These are phyloP conservation scores for Gastrolobium villosum DNA, from an alignment of 306 rosid genomes.

Conservation along the genomic window DNA sequence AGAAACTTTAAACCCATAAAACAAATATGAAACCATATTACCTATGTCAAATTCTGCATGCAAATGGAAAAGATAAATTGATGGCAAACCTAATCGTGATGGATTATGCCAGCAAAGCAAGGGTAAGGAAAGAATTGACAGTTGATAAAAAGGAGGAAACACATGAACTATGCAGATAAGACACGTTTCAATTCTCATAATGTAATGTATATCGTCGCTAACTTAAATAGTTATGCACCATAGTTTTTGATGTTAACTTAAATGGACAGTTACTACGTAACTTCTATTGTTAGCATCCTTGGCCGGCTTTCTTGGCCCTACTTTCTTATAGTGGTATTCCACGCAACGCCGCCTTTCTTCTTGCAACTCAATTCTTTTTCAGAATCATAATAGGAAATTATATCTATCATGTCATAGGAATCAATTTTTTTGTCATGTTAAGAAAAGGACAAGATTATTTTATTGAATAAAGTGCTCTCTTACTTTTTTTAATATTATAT, in stretches of 20 bases:
- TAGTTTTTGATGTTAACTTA: slow-evolving; percentile 43
- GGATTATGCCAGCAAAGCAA: slow-evolving; percentile 35
- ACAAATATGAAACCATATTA: background rate
- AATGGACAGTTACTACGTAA: slow-evolving; percentile 20
- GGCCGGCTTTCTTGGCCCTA: slow-evolving; percentile 44
- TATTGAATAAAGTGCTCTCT: too few species aligned
- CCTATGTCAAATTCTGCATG: slow-evolving; percentile 10
- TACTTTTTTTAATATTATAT: too few species aligned
- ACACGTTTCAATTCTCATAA: background rate
- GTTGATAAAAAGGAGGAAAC: slow-evolving; percentile 10
- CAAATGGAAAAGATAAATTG: slow-evolving; percentile 8
- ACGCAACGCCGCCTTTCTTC: slow-evolving; percentile 53
- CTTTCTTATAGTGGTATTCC: slow-evolving; percentile 52
- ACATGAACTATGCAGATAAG: slow-evolving; percentile 20
- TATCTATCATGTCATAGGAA: too few species aligned
- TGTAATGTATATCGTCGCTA: slow-evolving; percentile 31
- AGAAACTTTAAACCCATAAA: background rate
- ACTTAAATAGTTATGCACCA: slow-evolving; percentile 30
- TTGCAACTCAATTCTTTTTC: slow-evolving; percentile 39
- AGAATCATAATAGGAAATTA: too few species aligned
- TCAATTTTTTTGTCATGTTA: too few species aligned
- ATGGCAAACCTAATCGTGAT: background rate
- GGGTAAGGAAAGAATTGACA: slow-evolving; percentile 7
- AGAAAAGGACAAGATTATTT: too few species aligned
- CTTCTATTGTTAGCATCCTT: slow-evolving; percentile 44